phyloP scores from a whole-genome alignment of 2,329 filamentous ascomycete genomes.

The Simplicillium sp. region DNA sequence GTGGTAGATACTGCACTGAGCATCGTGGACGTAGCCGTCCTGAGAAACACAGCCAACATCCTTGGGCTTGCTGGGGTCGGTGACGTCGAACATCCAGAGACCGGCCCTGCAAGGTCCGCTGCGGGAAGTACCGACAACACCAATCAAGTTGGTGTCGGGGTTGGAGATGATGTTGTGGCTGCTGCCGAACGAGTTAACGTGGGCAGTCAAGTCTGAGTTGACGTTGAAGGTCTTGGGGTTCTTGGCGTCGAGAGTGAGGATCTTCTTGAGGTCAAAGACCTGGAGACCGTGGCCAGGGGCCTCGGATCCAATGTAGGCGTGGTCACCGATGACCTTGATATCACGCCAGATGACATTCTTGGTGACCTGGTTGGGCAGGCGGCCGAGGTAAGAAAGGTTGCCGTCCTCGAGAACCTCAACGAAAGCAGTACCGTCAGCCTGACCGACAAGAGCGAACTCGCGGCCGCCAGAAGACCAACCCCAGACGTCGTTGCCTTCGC shows the following conservation, averaged over 20 bases:
- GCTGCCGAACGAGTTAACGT: constrained; percentile 16
- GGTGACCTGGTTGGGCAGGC: constrained; percentile 25
- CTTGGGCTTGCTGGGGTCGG: not conserved
- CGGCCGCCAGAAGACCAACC: constrained; percentile 25
- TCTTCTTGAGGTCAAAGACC: constrained; percentile 51
- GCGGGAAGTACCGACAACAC: constrained; percentile 21
- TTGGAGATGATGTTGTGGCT: constrained; percentile 34
- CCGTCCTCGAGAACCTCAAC: constrained; percentile 31
- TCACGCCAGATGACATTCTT: constrained; percentile 27
- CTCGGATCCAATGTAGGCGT: constrained; percentile 24
- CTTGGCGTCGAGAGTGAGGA: constrained; percentile 31
- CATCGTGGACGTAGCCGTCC: not conserved
- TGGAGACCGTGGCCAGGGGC: constrained; percentile 44
- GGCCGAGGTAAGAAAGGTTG: constrained; percentile 31
- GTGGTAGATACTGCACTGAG: not conserved
- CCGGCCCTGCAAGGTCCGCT: constrained; percentile 31
- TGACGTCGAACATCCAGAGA: constrained; percentile 39
- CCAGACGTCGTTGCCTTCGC: constrained; percentile 25
- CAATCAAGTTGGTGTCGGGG: constrained; percentile 30
- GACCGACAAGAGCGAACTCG: constrained; percentile 33
- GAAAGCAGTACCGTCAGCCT: constrained; percentile 34
- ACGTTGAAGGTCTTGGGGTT: constrained; percentile 19
- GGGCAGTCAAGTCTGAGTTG: constrained; percentile 19
- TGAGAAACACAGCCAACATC: not conserved
- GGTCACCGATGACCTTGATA: constrained; percentile 21